These are phyloP conservation scores for Trichoderma endophyticum DNA, from an alignment of 2,329 filamentous ascomycete species.

Conservation along the genomic window DNA sequence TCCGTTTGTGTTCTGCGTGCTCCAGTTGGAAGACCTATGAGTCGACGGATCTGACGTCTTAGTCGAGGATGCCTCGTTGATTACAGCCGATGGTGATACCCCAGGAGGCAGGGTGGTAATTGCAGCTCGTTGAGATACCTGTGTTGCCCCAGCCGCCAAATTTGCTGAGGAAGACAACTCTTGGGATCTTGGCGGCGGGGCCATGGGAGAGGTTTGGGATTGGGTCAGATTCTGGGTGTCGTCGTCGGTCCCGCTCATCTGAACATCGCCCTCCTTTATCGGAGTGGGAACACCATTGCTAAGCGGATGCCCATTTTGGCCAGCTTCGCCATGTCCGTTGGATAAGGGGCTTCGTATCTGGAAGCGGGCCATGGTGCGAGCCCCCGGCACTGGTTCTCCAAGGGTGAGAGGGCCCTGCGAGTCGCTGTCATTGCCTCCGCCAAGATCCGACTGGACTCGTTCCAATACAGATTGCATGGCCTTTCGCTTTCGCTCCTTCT, in stretches of 20 bases:
- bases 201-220: slow-evolving; percentile 42
- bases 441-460: slow-evolving; percentile 50
- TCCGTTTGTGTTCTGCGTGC: slow-evolving; percentile 72
- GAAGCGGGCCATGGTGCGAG: slow-evolving; percentile 51
- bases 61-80: slow-evolving; percentile 92
- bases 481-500: slow-evolving; percentile 61
- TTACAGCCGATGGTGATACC: slow-evolving; percentile 55
- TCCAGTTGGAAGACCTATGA: slow-evolving; percentile 60
- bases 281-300: slow-evolving; percentile 57
- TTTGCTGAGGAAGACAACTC: slow-evolving; percentile 34
- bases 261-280: slow-evolving; percentile 52
- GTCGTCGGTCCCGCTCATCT: slow-evolving; percentile 58
- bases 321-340: slow-evolving; percentile 50
- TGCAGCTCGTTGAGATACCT: slow-evolving; percentile 62
- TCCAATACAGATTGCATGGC: slow-evolving; percentile 55
- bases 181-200: slow-evolving; percentile 43
- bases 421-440: slow-evolving; percentile 48
- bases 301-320: slow-evolving; percentile 36
- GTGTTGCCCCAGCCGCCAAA: slow-evolving; percentile 51
- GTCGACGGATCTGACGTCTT: slow-evolving; percentile 74
- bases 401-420: slow-evolving; percentile 57
- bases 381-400: slow-evolving; percentile 61
- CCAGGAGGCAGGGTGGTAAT: slow-evolving; percentile 57
- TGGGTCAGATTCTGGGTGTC: slow-evolving; percentile 38
- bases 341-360: slow-evolving; percentile 57